Base-by-base conservation (phyloP, 257 asterid genomes). In the Solanum sejunctum region DNA sequence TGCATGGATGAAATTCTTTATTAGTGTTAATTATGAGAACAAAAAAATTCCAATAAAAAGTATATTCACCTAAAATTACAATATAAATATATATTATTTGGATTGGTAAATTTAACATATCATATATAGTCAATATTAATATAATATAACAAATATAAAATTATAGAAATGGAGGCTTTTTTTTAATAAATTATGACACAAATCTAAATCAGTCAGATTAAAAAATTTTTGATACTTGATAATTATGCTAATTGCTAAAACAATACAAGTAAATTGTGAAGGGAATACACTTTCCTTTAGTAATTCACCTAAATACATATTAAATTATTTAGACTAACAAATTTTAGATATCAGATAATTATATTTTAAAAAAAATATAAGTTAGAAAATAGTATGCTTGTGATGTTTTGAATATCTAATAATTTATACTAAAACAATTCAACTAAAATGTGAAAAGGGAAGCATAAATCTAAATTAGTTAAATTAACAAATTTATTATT, bases 21-120 rank as follows among this genome's bases (percentile, higher is more conserved):
- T 69, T 2, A 36, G 0, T 67, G 11, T 12, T 0, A 36, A 67
- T 36, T 0, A 67, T 16, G 1, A 4, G 0, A 69, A 36, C 4
- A 67, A 5, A 66, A 7, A 13, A 7, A 1, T 10, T 15, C 1
- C 28, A 4, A 13, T 66, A 16, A n/a, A 66, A 1, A 66, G 0
- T 3, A 7, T 7, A 13, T 28, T 66, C 2, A 2, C 7, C 41
- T 32, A 15, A 32, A 32, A 17, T 3, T 16, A 4, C 0, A 0
- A 67, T 4, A 28, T 0, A 7, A 66, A 7, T 36, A 8, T 66
- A 11, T 8, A 66, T 32, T 32, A 28, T 28, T 3, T 0, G 2
- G 1, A 15, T 1, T 3, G 15, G 3, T 66, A 66, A 15, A 15
- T 8, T 28, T 64, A 45, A 28, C 5, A 66, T 28, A 13, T 26